Evolutionary conservation across 2,329 filamentous ascomycete genomes (phyloP), one percentile per base, ranked within the genome.

Genomic region (Fusarium sp.): DNA sequence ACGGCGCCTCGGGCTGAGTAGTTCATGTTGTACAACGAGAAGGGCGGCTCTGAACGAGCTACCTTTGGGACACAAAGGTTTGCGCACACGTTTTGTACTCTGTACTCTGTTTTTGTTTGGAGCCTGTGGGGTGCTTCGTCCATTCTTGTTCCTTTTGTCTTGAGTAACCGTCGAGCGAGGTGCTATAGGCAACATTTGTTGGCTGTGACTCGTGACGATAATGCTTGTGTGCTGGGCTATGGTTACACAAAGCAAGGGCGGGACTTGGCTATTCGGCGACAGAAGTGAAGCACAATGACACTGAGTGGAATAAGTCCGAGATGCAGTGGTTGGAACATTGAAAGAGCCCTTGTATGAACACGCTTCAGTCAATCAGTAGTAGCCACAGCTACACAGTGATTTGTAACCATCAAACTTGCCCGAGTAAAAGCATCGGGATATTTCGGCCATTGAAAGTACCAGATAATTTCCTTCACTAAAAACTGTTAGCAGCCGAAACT

Each of bases 401-500:
- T n/a, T 37, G 34, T 37, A n/a, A 11, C 18, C 34, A n/a, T 18
- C 9, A n/a, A 37, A 18, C 20, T 28, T 32, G 21, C 21, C 21
- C 21, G 18, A 45, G n/a, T 18, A 28, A n/a, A 37, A 37, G 30
- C 20, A 9, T 10, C 46, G 49, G 50, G 56, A 62, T 23, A 67
- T 47, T 27, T 16, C 50, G 51, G 49, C 45, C 48, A 37, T 47
- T 40, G 20, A 47, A 47, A 27, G 43, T 50, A 6, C n/a, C 16
- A 49, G 23, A 21, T 14, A 16, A 46, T 61, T 71, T 74, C 53
- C 28, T 69, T 75, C 73, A 75, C 73, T 75, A 75, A 75, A 75
- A 74, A n/a, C 66, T 73, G 59, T 75, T 75, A 75, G 70, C 59
- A 74, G 50, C 34, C 49, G 63, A 75, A 75, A 75, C 56, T 62